A percentile compares a stretch with the other conserved stretches of the same genome.
These are phyloP conservation scores for Penicillium decumbens DNA, from an alignment of 2,329 filamentous ascomycete genomes.

Conservation along the genomic window DNA sequence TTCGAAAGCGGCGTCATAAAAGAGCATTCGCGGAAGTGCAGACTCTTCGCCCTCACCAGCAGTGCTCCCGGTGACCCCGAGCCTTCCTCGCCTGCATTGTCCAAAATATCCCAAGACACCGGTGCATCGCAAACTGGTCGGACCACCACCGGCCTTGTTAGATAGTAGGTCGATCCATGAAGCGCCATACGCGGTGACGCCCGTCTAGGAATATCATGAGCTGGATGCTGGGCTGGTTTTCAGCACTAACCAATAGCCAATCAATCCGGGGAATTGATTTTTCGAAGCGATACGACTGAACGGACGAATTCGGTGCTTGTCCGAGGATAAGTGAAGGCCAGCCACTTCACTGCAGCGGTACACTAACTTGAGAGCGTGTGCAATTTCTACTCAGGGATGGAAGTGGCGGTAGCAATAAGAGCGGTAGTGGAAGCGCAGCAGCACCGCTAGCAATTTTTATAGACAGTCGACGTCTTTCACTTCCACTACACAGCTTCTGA, in stretches of 20 bases:
- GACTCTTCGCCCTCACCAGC: neutral
- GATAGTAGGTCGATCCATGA: constrained; percentile 20
- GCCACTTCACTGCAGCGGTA: too few species aligned
- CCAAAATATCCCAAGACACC: neutral
- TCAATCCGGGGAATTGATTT: constrained; percentile 8
- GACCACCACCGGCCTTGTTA: constrained; percentile 8
- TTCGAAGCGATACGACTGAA: too few species aligned
- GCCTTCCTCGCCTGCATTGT: neutral
- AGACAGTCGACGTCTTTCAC: too few species aligned
- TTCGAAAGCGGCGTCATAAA: constrained; percentile 14
- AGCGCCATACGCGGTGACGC: constrained; percentile 8
- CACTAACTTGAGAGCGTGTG: too few species aligned
- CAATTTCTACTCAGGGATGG: too few species aligned
- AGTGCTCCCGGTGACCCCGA: constrained; percentile 1
- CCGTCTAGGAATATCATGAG: constrained; percentile 15
- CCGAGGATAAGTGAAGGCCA: neutral
- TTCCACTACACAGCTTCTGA: too few species aligned
- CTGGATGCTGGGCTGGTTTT: constrained; percentile 17
- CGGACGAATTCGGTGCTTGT: too few species aligned
- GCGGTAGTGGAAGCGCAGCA: too few species aligned
- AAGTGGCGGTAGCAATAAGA: too few species aligned
- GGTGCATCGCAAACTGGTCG: constrained; percentile 16
- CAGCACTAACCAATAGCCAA: constrained; percentile 17
- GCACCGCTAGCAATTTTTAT: neutral
- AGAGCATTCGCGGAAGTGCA: neutral